A percentile compares a stretch with the other conserved stretches of the same genome.
phyloP scores from a whole-genome alignment of 805 yeast genomes.

The Yarrowia divulgata region DNA sequence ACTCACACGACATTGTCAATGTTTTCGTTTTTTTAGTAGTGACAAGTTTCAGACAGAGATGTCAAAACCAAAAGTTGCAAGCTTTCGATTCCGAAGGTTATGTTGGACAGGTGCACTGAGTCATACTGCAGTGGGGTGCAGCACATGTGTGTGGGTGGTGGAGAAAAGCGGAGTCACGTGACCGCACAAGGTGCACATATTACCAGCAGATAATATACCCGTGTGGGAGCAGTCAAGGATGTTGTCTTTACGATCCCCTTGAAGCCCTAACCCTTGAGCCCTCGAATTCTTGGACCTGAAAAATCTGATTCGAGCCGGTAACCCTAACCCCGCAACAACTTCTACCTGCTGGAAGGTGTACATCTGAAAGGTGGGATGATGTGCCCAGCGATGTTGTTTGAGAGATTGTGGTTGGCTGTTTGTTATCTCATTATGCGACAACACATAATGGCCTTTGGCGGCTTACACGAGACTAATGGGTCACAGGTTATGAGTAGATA shows the following conservation, averaged over 20 bases:
- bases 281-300: no score
- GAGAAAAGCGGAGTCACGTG: neutral
- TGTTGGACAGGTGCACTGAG: slow-evolving; percentile 3
- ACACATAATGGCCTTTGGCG: neutral
- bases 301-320: no score
- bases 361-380: slow-evolving; percentile 1
- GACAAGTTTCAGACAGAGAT: slow-evolving; percentile 1
- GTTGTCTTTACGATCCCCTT: no score
- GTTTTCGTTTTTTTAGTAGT: neutral
- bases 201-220: neutral
- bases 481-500: no score
- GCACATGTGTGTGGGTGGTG: neutral
- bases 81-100: neutral
- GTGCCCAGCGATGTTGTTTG: neutral
- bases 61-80: slow-evolving; percentile 17
- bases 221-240: no score
- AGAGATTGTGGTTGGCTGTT: neutral
- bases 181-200: neutral
- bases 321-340: neutral
- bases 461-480: neutral
- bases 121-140: slow-evolving; percentile 33
- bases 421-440: no score
- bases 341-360: neutral
- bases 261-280: no score
- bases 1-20: slow-evolving; percentile 28